Percentiles rank a stretch among this genome's conserved stretches.
phyloP scores from a whole-genome alignment of 1,139 yeast genomes.

The Zygosaccharomyces sapae region DNA sequence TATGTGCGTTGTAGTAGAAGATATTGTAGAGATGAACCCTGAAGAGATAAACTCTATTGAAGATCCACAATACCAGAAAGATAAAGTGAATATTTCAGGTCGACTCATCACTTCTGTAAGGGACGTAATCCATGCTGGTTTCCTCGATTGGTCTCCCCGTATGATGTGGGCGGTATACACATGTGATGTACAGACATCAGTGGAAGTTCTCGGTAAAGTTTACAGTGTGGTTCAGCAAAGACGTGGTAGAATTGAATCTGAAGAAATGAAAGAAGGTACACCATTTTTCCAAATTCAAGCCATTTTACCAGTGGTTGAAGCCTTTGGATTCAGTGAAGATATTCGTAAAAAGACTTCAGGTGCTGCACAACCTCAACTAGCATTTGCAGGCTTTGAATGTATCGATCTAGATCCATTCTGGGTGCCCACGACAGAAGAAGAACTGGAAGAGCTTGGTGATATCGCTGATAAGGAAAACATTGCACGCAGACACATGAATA shows the following conservation, averaged over 20 bases:
- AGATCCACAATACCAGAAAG: constrained; percentile 32
- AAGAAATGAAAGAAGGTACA: constrained; percentile 97
- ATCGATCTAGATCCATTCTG: constrained; percentile 94
- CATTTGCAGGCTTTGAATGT: constrained; percentile 82
- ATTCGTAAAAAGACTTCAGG: constrained; percentile 92
- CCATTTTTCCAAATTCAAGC: constrained; percentile 90
- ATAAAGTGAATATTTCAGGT: constrained; percentile 49
- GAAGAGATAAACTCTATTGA: constrained; percentile 36
- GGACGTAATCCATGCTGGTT: constrained; percentile 64
- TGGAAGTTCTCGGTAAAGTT: constrained; percentile 92
- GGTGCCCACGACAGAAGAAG: constrained; percentile 98
- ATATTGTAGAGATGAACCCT: constrained; percentile 38
- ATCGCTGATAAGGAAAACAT: constrained; percentile 88
- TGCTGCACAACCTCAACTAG: constrained; percentile 93
- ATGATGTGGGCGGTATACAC: constrained; percentile 87
- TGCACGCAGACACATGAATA: constrained; percentile 81
- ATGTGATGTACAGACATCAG: constrained; percentile 91
- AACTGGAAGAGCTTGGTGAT: constrained; percentile 88
- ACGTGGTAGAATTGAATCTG: constrained; percentile 78
- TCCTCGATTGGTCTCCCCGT: constrained; percentile 81
- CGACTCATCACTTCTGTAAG: constrained; percentile 70
- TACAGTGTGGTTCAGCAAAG: constrained; percentile 90
- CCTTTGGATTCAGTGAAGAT: constrained; percentile 95
- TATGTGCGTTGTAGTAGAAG: constrained; percentile 51
- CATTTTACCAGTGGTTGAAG: constrained; percentile 86